Evolutionary conservation across 495 filamentous ascomycete genomes (phyloP), one percentile per base, ranked within the genome.

Genomic region (Xylaria acuta): DNA sequence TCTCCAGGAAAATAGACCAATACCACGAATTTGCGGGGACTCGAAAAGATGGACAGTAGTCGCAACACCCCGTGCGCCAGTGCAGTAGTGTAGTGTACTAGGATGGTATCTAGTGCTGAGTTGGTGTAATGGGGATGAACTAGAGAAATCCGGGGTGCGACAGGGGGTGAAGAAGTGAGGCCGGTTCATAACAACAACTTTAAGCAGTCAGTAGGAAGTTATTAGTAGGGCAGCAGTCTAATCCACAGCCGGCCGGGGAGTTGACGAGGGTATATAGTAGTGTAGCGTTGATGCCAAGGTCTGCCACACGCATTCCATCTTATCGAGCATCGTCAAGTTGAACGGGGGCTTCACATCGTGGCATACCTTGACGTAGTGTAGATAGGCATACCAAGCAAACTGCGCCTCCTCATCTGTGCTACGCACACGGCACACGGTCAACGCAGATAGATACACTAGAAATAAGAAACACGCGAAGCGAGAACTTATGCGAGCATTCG

Each of bases 221-320:
- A 47, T 34, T 30, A 45, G 41, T 30, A 47, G 36, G 41, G 16
- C 40, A 47, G 22, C 43, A n/a, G 59, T 43, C 34, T 25, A 43
- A 30, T 47, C 43, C 36, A 63, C 22, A 63, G 60, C 60, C 36
- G 36, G 60, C 58, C 30, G 58, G 59, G 60, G 38, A 47, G 45
- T 18, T 25, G 64, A 67, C 64, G 53, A 69, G 66, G 51, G 66
- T 41, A 45, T 45, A 69, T 12, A 59, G 40, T 49, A 54, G 40
- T 1, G 38, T 45, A 41, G 56, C 18, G 30, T 43, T 49, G 27
- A 32, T 47, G 67, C 67, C 67, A 69, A 69, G 67, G 34, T 45
- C 67, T 69, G 67, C 67, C 67, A 69, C 67, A 69, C 49, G 67
- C 67, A 69, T 69, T 69, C 67, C 67, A 69, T 69, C 36, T 47